Percentiles rank a stretch among this genome's conserved stretches.
phyloP scores from a whole-genome alignment of 805 yeast species.

The Metschnikowia dekortorum region DNA sequence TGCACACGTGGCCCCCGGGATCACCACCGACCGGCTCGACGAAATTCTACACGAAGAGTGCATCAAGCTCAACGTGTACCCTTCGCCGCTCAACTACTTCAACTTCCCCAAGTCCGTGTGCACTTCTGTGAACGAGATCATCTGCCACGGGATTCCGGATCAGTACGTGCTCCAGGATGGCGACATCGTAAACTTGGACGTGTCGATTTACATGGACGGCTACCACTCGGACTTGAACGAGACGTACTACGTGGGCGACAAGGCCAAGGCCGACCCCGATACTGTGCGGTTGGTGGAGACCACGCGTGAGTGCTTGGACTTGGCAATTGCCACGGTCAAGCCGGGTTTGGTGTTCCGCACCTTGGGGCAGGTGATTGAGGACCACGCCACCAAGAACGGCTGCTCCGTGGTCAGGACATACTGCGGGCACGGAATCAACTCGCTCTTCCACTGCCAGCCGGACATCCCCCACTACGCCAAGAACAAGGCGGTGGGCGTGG shows the following conservation, averaged over 20 bases:
- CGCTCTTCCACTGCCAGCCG: conserved; percentile 86
- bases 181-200: conserved; percentile 89
- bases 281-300: conserved; percentile 84
- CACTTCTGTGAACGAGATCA: conserved; percentile 90
- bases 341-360: conserved; percentile 89
- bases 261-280: conserved; percentile 73
- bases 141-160: conserved; percentile 98
- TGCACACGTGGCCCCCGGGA: conserved; percentile 75
- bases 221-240: conserved; percentile 94
- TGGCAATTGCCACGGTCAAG: conserved; percentile 79
- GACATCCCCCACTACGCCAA: conserved; percentile 91
- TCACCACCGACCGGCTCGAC: conserved; percentile 92
- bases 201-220: conserved; percentile 80
- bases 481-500: conserved; percentile 89
- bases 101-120: conserved; percentile 91
- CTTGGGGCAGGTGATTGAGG: conserved; percentile 83
- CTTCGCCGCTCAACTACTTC: conserved; percentile 92
- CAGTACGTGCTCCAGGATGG: conserved; percentile 84
- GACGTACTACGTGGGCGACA: conserved; percentile 93
- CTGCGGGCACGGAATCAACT: conserved; percentile 92
- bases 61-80: conserved; percentile 83
- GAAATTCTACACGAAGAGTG: conserved; percentile 83
- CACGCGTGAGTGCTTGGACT: conserved; percentile 79
- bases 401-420: conserved; percentile 87
- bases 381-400: conserved; percentile 70